Conservation (phyloP, 2,329 filamentous ascomycete genomes). For the Colletotrichum sp. region DNA sequence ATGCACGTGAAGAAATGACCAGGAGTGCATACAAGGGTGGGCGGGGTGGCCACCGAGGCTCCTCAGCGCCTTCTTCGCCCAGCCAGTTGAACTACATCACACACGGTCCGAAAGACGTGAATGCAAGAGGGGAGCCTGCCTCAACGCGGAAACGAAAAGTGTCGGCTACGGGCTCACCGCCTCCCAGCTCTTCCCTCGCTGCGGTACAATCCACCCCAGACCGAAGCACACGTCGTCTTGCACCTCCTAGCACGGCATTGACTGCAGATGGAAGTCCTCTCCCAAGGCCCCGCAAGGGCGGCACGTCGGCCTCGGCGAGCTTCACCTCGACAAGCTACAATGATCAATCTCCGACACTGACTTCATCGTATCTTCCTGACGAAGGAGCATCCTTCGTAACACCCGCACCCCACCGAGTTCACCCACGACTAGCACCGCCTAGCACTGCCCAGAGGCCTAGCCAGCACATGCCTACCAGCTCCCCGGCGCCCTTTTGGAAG, state of each 20-base stretch:
- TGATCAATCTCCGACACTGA: slow-evolving; percentile 64
- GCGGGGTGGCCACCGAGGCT: slow-evolving; percentile 68
- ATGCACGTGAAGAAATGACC: slow-evolving; percentile 85
- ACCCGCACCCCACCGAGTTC: slow-evolving; percentile 74
- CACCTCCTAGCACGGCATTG: slow-evolving; percentile 35
- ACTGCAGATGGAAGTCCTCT: slow-evolving; percentile 66
- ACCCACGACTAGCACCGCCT: slow-evolving; percentile 77
- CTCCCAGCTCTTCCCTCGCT: slow-evolving; percentile 53
- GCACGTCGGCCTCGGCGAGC: slow-evolving; percentile 46
- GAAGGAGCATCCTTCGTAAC: slow-evolving; percentile 69
- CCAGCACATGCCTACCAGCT: slow-evolving; percentile 85
- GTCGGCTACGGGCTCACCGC: slow-evolving; percentile 60
- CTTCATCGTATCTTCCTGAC: slow-evolving; percentile 67
- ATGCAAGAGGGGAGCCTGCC: slow-evolving; percentile 47
- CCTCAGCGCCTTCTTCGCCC: slow-evolving; percentile 73
- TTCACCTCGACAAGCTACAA: slow-evolving; percentile 55
- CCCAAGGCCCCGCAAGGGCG: slow-evolving; percentile 59
- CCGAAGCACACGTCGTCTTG: slow-evolving; percentile 41
- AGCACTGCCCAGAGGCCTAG: slow-evolving; percentile 82
- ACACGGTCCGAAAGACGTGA: slow-evolving; percentile 62
- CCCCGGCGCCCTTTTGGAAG: slow-evolving; percentile 88
- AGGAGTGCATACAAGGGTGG: slow-evolving; percentile 71
- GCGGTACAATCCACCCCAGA: slow-evolving; percentile 64
- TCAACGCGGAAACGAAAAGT: slow-evolving; percentile 63
- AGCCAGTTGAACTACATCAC: slow-evolving; percentile 66